phyloP scores from a whole-genome alignment of 768 basidiomycete species.

The Porpolomopsis calyptriformis region DNA sequence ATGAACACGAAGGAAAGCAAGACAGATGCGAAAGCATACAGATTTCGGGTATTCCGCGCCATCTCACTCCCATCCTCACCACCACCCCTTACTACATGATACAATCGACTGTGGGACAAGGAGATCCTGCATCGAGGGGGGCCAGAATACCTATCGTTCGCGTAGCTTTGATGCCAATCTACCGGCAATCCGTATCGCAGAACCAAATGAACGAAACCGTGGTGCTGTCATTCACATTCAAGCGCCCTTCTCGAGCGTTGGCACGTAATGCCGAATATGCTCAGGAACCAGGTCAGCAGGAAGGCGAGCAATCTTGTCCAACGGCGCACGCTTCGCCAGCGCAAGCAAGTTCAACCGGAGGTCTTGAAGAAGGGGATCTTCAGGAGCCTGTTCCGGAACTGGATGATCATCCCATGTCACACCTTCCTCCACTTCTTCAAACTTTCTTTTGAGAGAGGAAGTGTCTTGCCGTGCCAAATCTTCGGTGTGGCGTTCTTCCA shows the following conservation, averaged over 20 bases:
- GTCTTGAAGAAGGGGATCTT: slow-evolving; percentile 43
- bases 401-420: slow-evolving; percentile 10
- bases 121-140: not conserved
- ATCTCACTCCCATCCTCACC: too few relatives aligned
- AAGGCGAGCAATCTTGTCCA: slow-evolving; percentile 57
- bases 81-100: not conserved
- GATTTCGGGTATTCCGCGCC: not conserved
- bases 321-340: slow-evolving; percentile 65
- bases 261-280: slow-evolving; percentile 52
- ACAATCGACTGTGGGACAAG: not conserved
- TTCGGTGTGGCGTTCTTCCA: slow-evolving; percentile 3
- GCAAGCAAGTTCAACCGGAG: slow-evolving; percentile 67
- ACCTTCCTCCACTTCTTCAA: slow-evolving; percentile 1
- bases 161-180: too few relatives aligned
- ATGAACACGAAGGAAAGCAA: too few relatives aligned
- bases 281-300: slow-evolving; percentile 58
- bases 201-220: not conserved
- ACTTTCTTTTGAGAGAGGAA: not conserved
- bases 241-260: slow-evolving; percentile 27
- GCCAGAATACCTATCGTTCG: too few relatives aligned
- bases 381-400: slow-evolving; percentile 13
- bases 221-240: not conserved
- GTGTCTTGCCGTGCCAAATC: not conserved
- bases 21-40: too few relatives aligned
- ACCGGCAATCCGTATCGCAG: not conserved